Conservation (phyloP, 805 yeast genomes). For the Hanseniaspora occidentalis region DNA sequence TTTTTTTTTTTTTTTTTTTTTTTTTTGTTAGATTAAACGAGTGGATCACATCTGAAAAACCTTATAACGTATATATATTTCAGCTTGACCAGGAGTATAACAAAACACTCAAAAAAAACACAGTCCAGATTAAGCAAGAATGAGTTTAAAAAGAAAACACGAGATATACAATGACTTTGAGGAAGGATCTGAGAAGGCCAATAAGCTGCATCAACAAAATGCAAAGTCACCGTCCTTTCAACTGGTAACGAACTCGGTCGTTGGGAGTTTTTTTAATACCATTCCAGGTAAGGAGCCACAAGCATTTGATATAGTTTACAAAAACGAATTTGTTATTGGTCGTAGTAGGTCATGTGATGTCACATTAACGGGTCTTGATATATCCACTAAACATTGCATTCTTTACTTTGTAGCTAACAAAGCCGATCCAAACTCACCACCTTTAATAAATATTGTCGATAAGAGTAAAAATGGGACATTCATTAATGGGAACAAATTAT, state of each 20-base stretch:
- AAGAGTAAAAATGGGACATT: conserved; percentile 51
- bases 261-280: conserved; percentile 18
- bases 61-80: not conserved
- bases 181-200: conserved; percentile 7
- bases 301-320: conserved; percentile 19
- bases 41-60: too few relatives aligned
- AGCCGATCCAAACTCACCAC: conserved; percentile 23
- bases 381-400: conserved; percentile 54
- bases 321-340: conserved; percentile 31
- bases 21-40: not conserved
- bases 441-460: conserved; percentile 39
- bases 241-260: not conserved
- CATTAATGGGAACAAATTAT: conserved; percentile 42
- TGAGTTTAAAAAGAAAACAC: not conserved
- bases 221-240: not conserved
- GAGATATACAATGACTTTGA: conserved; percentile 5
- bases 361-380: conserved; percentile 40
- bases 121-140: too few relatives aligned
- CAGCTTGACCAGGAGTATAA: not conserved
- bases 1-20: not conserved
- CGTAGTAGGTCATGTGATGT: conserved; percentile 52
- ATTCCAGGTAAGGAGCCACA: conserved; percentile 24
- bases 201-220: conserved; percentile 12
- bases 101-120: too few relatives aligned
- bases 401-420: conserved; percentile 31